These are phyloP conservation scores for Auxenochlorella pyrenoidosa DNA, from an alignment of 139 green algal species.

Conservation along the genomic window DNA sequence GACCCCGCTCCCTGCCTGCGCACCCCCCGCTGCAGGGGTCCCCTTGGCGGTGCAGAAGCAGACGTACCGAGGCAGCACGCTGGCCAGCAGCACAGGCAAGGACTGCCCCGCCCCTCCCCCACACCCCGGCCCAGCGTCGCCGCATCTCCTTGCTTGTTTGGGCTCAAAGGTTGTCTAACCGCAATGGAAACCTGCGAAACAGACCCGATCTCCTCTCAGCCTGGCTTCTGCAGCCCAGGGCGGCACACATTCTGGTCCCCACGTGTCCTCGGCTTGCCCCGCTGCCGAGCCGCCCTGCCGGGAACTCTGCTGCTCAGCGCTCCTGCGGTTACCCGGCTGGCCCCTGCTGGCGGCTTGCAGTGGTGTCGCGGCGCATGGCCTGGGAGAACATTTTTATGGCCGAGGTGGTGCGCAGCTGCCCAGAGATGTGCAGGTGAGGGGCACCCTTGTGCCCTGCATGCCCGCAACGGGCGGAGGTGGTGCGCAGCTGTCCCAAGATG, in stretches of 20 bases:
- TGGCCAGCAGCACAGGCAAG: slow-evolving; percentile 50
- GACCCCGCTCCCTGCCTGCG: background rate
- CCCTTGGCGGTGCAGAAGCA: slow-evolving; percentile 57
- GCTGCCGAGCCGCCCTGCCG: background rate
- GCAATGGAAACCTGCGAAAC: too few relatives aligned
- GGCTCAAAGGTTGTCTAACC: too few relatives aligned
- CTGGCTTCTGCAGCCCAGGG: too few relatives aligned
- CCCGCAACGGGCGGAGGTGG: too few relatives aligned
- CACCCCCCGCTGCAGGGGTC: background rate
- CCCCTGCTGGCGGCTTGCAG: background rate
- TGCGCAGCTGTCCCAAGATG: too few relatives aligned
- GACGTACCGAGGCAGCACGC: slow-evolving; percentile 54
- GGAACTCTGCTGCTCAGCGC: background rate
- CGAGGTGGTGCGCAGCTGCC: slow-evolving; percentile 60
- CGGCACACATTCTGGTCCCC: too few relatives aligned
- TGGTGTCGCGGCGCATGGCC: slow-evolving; percentile 60
- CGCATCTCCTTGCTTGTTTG: background rate
- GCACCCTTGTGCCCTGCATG: too few relatives aligned
- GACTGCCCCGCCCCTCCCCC: too few relatives aligned
- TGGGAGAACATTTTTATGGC: slow-evolving; percentile 73
- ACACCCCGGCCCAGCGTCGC: too few relatives aligned
- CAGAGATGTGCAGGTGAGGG: slow-evolving; percentile 62
- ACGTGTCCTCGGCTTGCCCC: too few relatives aligned
- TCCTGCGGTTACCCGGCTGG: too few relatives aligned
- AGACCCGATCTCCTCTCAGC: too few relatives aligned